Evolutionary conservation across 1,284 basidiomycete genomes (phyloP).

Genomic region (Cronartium quercuum): DNA sequence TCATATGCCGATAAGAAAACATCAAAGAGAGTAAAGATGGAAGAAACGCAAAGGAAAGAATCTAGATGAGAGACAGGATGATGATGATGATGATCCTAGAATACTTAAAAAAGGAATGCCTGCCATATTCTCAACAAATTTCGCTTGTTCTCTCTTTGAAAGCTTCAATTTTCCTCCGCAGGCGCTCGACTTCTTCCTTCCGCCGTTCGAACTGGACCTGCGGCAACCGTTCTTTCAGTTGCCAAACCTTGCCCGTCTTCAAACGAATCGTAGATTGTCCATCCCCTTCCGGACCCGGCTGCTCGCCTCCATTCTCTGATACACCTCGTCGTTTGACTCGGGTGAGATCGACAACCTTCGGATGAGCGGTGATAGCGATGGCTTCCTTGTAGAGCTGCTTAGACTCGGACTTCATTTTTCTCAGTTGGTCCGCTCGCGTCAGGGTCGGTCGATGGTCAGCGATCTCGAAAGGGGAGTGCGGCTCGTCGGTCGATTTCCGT

Average conservation of each 20-base stretch:
- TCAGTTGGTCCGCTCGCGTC: constrained; percentile 4
- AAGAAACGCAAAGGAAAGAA: too few relatives aligned
- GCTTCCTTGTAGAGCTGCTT: constrained; percentile 25
- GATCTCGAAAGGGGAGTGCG: not conserved
- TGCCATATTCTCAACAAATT: not conserved
- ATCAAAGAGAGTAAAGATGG: too few relatives aligned
- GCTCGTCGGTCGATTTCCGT: not conserved
- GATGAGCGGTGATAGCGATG: constrained; percentile 10
- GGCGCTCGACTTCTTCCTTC: constrained; percentile 22
- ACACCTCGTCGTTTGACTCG: constrained; percentile 9
- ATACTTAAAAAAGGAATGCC: too few relatives aligned
- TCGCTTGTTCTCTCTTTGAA: constrained; percentile 16
- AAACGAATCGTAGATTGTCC: not conserved
- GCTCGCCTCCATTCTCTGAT: not conserved
- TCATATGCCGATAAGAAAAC: too few relatives aligned
- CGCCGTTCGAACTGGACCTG: constrained; percentile 23
- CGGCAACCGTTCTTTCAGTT: constrained; percentile 27
- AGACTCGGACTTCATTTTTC: constrained; percentile 21
- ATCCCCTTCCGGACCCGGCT: not conserved
- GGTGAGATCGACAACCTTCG: constrained; percentile 28
- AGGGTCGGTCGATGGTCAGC: not conserved
- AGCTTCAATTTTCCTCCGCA: constrained; percentile 21
- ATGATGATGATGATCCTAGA: too few relatives aligned
- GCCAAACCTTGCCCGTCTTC: constrained; percentile 12
- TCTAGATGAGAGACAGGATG: too few relatives aligned